These are phyloP conservation scores for Adansonia grandidieri DNA, from an alignment of 441 rosid species.

Conservation along the genomic window DNA sequence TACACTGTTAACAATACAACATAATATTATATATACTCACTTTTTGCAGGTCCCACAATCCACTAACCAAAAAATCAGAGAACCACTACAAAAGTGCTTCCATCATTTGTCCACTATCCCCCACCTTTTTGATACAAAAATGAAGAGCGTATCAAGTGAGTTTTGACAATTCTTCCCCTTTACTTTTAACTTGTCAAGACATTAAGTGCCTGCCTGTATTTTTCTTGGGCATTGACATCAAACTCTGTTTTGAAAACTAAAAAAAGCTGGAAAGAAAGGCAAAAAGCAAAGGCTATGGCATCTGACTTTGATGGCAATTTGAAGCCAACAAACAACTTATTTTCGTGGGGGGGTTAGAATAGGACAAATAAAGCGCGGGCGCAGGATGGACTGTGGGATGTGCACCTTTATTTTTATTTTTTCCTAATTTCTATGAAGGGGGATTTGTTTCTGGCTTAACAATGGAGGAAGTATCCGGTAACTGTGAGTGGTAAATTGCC, in stretches of 20 bases:
- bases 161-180: constrained; percentile 58
- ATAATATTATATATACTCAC: constrained; percentile 20
- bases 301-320: constrained; percentile 69
- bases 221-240: constrained; percentile 44
- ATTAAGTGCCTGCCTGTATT: constrained; percentile 44
- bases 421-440: constrained; percentile 45
- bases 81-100: constrained; percentile 59
- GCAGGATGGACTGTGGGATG: constrained; percentile 37
- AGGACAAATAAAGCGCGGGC: constrained; percentile 29
- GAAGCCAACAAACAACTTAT: constrained; percentile 31
- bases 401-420: constrained; percentile 24
- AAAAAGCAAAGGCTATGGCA: constrained; percentile 44
- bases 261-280: constrained; percentile 30
- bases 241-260: constrained; percentile 11
- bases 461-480: constrained; percentile 65
- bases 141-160: constrained; percentile 48
- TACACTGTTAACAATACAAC: constrained; percentile 32
- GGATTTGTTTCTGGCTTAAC: constrained; percentile 81
- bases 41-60: constrained; percentile 69
- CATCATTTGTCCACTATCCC: constrained; percentile 65
- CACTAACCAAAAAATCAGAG: constrained; percentile 58
- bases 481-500: constrained; percentile 79
- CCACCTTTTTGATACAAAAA: constrained; percentile 28
- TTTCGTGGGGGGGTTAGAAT: constrained; percentile 16
- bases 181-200: constrained; percentile 44